Conservation (phyloP, 2,329 filamentous ascomycete genomes). For the Colletotrichum somersetense region DNA sequence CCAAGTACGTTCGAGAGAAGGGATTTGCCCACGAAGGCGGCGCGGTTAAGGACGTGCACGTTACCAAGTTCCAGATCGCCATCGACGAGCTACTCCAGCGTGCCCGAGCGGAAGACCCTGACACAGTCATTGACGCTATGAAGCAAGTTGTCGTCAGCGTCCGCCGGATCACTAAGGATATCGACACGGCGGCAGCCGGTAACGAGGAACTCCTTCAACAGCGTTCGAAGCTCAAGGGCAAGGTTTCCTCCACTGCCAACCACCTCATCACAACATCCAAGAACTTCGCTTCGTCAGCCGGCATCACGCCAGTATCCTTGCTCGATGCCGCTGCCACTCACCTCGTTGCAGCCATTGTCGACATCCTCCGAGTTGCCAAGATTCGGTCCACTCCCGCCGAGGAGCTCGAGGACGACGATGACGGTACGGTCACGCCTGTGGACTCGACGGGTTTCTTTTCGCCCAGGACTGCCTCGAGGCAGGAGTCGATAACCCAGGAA, state of each 20-base stretch:
- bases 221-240: conserved; percentile 79
- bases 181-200: conserved; percentile 69
- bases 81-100: conserved; percentile 90
- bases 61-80: conserved; percentile 94
- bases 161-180: conserved; percentile 85
- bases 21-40: conserved; percentile 79
- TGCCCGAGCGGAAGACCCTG: conserved; percentile 79
- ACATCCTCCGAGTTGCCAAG: conserved; percentile 86
- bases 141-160: conserved; percentile 87
- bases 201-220: conserved; percentile 68
- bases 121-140: conserved; percentile 85
- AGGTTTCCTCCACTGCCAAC: conserved; percentile 93
- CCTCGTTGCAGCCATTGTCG: conserved; percentile 86
- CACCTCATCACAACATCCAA: conserved; percentile 95
- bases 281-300: conserved; percentile 86
- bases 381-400: conserved; percentile 80
- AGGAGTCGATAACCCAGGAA: conserved; percentile 48
- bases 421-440: conserved; percentile 73
- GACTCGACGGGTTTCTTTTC: conserved; percentile 79
- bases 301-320: conserved; percentile 91
- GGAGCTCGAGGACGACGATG: conserved; percentile 84
- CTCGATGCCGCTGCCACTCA: conserved; percentile 95
- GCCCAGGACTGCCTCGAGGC: conserved; percentile 60
- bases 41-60: conserved; percentile 88
- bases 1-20: conserved; percentile 73